Evolutionary conservation across 441 rosid genomes (phyloP).

Genomic region (Bocquillonia castaneifolia): DNA sequence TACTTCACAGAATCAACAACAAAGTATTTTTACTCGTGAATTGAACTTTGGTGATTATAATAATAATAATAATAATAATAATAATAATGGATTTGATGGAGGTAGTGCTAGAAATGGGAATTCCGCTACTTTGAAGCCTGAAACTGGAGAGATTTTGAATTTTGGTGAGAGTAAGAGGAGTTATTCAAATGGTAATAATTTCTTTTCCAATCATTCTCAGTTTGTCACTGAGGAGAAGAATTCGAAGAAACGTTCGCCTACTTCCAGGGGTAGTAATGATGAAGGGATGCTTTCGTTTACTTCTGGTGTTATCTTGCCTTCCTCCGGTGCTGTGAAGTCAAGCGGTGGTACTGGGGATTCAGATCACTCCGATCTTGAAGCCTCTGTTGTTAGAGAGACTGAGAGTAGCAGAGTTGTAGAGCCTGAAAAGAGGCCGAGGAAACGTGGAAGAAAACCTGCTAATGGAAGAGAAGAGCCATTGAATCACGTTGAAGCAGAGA

Average conservation of each 20-base stretch:
- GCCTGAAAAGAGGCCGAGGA: slow-evolving; percentile 82
- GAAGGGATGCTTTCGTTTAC: slow-evolving; percentile 73
- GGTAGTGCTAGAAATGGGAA: slow-evolving; percentile 38
- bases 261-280: slow-evolving; percentile 55
- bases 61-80: no score
- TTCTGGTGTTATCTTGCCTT: slow-evolving; percentile 54
- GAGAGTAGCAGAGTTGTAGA: slow-evolving; percentile 59
- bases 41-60: slow-evolving; percentile 58
- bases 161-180: slow-evolving; percentile 65
- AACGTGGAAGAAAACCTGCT: slow-evolving; percentile 91
- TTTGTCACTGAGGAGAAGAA: slow-evolving; percentile 35
- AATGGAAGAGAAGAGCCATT: slow-evolving; percentile 95
- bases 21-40: slow-evolving; percentile 37
- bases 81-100: slow-evolving; percentile 40
- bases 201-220: slow-evolving; percentile 36
- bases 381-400: slow-evolving; percentile 72
- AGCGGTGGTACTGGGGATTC: slow-evolving; percentile 65
- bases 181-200: slow-evolving; percentile 32
- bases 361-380: slow-evolving; percentile 88
- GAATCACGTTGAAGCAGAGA: slow-evolving; percentile 98
- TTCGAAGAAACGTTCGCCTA: slow-evolving; percentile 48
- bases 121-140: slow-evolving; percentile 56
- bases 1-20: slow-evolving; percentile 25
- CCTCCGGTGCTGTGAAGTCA: slow-evolving; percentile 53
- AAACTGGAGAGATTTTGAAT: slow-evolving; percentile 56